Conservation (phyloP, 164 flowering plant genomes). For the Piper longum region DNA sequence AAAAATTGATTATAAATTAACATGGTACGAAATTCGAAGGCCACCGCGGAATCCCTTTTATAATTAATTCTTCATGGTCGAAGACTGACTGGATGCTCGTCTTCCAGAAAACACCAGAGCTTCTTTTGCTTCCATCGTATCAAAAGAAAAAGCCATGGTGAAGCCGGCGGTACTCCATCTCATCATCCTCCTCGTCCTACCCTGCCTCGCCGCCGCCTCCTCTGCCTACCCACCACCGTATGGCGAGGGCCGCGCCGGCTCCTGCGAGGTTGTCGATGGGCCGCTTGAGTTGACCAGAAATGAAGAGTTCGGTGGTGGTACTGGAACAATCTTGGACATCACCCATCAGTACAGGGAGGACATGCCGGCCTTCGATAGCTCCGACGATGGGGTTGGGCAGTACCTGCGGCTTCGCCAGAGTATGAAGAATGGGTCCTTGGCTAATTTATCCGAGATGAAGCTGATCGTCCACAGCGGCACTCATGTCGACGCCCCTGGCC, state of each 20-base stretch:
- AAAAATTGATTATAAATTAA: no score
- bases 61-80: no score
- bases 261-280: neutral
- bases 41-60: no score
- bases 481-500: constrained; percentile 89
- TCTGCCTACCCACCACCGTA: neutral
- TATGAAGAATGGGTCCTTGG: constrained; percentile 76
- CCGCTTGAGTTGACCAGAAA: constrained; percentile 14
- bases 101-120: no score
- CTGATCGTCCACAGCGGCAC: constrained; percentile 75
- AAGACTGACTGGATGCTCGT: no score
- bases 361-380: constrained; percentile 37
- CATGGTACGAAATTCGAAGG: no score
- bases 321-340: constrained; percentile 57
- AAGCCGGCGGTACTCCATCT: neutral
- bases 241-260: neutral
- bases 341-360: constrained; percentile 37
- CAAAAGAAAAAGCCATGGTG: no score
- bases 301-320: constrained; percentile 36
- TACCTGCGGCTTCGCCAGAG: constrained; percentile 47
- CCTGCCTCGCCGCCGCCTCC: neutral
- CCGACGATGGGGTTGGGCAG: constrained; percentile 52
- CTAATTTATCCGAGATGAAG: constrained; percentile 66
- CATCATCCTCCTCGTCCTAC: neutral
- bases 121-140: no score